Evolutionary conservation across 2,329 filamentous ascomycete genomes (phyloP), one percentile per base, ranked within the genome.

Genomic region (Rhinocladiella mackenziei): DNA sequence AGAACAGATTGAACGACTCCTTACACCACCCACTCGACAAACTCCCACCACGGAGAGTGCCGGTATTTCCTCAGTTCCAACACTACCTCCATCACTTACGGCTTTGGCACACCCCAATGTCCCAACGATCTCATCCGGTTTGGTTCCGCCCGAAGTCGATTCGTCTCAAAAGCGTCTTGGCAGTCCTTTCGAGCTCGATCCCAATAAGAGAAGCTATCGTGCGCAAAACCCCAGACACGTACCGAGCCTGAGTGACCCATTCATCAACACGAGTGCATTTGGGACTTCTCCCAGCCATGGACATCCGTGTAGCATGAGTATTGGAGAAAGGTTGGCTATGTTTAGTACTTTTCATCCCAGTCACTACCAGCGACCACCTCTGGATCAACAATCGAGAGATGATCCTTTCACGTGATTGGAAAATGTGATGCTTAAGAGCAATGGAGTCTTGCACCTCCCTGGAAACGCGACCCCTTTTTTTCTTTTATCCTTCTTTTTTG

Each of bases 1-100:
- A 39, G 71, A 55, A 63, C 68, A 73, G 39, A 66, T 81, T 23
- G 68, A 76, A 32, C 69, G 72, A 44, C 64, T 80, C 3, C 78
- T 80, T 56, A 73, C 70, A 3, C 74, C 75, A 5, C 66, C 66
- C 1, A 64, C 49, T 4, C 38, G 42, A 23, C 59, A 23, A 50
- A 56, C 43, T 52, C 50, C 26, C 58, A 54, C 14, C 58, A 58
- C 43, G 53, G 57, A 40, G n/a, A 36, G 35, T 29, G 33, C 45
- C 23, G 42, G 43, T 10, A 43, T 56, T n/a, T 51, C 55, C 5
- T 51, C 48, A 3, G 47, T 54, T 22, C 53, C 55, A 13, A 34
- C 46, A 6, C 35, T 56, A 14, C 55, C 53, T 18, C 11, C 47
- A 5, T 51, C 53, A 14, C 42, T 55, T 19, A 47, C 50, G 11